These are phyloP conservation scores for Plasmodium coatneyi DNA, from an alignment of 169 alveolate species.

Conservation along the genomic window DNA sequence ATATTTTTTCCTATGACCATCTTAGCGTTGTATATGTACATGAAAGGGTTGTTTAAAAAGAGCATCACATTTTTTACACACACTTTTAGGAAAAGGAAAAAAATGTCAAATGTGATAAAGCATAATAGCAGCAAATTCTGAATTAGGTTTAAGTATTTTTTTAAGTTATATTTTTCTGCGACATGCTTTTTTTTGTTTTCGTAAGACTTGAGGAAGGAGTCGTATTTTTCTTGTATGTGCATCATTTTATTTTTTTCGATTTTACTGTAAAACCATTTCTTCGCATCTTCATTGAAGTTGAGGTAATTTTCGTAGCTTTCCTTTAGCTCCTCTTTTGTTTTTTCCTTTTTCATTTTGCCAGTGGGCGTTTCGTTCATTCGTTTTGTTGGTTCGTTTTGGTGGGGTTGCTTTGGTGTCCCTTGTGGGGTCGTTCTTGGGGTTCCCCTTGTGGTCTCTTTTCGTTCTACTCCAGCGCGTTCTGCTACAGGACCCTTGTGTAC, in stretches of 20 bases:
- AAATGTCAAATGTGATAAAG: constrained; percentile 14
- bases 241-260: constrained; percentile 21
- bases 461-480: background rate
- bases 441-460: background rate
- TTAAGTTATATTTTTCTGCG: constrained; percentile 32
- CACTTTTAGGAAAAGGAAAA: background rate
- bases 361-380: background rate
- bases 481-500: background rate
- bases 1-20: background rate
- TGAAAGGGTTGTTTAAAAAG: background rate
- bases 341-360: background rate
- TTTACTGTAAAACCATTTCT: constrained; percentile 32
- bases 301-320: background rate
- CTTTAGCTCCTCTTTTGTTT: background rate
- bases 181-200: constrained; percentile 40
- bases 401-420: background rate
- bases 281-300: constrained; percentile 27
- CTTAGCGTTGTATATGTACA: background rate
- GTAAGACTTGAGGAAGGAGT: constrained; percentile 11
- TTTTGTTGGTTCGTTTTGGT: background rate
- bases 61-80: background rate
- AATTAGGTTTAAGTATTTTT: constrained; percentile 15
- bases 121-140: constrained; percentile 9
- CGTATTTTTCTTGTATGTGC: constrained; percentile 7
- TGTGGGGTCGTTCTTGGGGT: background rate